Conservation (phyloP, 1,139 yeast genomes). For the Debaryomyces psychrophilus region DNA sequence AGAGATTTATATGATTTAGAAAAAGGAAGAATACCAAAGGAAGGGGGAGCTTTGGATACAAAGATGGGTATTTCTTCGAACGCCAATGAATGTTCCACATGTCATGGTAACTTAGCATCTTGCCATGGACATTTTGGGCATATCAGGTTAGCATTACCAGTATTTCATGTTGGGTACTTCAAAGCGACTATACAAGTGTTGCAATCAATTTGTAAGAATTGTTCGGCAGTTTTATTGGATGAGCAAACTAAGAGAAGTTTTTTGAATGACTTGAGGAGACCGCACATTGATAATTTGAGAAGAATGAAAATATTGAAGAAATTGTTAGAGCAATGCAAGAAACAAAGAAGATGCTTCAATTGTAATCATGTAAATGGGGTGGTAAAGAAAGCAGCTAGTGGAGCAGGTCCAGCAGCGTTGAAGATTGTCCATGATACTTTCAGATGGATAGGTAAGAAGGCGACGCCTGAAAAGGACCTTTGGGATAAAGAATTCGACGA, state of each 20-base stretch:
- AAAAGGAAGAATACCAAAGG: constrained; percentile 79
- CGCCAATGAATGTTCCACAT: constrained; percentile 80
- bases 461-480: constrained; percentile 77
- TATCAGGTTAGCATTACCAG: constrained; percentile 88
- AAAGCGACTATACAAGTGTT: constrained; percentile 86
- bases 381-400: constrained; percentile 94
- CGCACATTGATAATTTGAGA: constrained; percentile 86
- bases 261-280: constrained; percentile 76
- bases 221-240: constrained; percentile 77
- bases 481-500: constrained; percentile 88
- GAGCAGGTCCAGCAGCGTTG: constrained; percentile 88
- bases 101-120: constrained; percentile 89
- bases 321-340: constrained; percentile 89
- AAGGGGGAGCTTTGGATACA: constrained; percentile 86
- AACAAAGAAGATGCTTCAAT: constrained; percentile 84
- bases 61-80: constrained; percentile 94
- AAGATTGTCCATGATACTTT: constrained; percentile 95
- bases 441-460: constrained; percentile 92
- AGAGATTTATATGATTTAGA: constrained; percentile 88
- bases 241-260: constrained; percentile 72
- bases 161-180: constrained; percentile 96
- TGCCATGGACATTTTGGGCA: constrained; percentile 99
- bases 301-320: constrained; percentile 87
- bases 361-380: constrained; percentile 95
- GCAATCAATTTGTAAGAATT: constrained; percentile 89